Evolutionary conservation across 2,329 filamentous ascomycete species (phyloP), one percentile per base, ranked within the genome.

Genomic region (Verticillium klebahnii): DNA sequence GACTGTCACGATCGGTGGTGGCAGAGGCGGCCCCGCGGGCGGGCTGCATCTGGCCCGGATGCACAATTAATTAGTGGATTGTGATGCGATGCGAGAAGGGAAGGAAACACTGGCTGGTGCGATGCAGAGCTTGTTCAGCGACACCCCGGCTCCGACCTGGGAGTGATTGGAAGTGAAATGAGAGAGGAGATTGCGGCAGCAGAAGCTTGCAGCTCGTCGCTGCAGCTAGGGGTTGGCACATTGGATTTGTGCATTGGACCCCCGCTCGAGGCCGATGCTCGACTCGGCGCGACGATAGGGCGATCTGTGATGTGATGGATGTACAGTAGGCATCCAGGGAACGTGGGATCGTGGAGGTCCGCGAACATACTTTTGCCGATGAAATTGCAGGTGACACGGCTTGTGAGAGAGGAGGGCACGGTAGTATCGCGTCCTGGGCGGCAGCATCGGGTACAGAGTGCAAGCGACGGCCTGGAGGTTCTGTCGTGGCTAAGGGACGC

Each of bases 161-260:
- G 34, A 40, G 19, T 37, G 56, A 58, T 58, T 29, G 39, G 57
- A 52, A 50, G 57, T 29, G 45, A 58, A 58, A 50, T 39, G 45
- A 50, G 15, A 29, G 37, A 58, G 57, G 57, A 58, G 39, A 58
- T 58, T 58, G 57, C 37, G 39, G 57, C 15, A 15, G 57, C 57
- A 58, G 57, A 58, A 50, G 57, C 57, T 50, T 58, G 40, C 57
- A 39, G 55, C 55, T 12, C 11, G 32, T 34, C 37, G 25, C 57
- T 40, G 57, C 37, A 58, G 37, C 34, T 37, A 52, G 36, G 56
- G 56, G 40, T 58, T 40, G 34, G 56, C 37, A 50, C 55, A 34
- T n/a, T 40, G 37, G 37, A 29, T 25, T 17, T 39, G 37, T 50
- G 40, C 45, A 50, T 39, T 50, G 57, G 37, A 57, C 31, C 31